Base-by-base conservation (phyloP, 441 rosid species). In the Macaranga tanarius region DNA sequence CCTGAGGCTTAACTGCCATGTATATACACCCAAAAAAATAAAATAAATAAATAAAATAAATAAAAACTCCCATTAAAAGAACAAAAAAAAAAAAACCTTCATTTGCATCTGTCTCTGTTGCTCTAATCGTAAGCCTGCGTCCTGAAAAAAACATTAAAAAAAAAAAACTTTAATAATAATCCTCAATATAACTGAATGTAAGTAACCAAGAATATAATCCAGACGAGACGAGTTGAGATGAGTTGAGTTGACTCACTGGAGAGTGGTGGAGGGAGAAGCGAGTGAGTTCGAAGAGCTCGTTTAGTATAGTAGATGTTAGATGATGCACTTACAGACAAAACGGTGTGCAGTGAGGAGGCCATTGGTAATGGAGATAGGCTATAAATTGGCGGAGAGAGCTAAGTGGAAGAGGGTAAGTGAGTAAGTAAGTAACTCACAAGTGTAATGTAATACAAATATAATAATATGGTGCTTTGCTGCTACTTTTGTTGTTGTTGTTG, bases 21-120 rank as follows among this genome's bases (percentile, higher is more conserved):
- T n/a, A 19, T 65, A 40, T 12, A 31, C 57, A 19, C 11, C 52
- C 42, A 55, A 76, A 62, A 16, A 5, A 42, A 58, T 42, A 15
- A 58, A 40, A 10, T 51, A 15, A 42, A 73, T 62, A 54, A 15
- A 31, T 26, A 50, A 28, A 15, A 12, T 50, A 28, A 28, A 38
- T 1, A 22, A 3, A 31, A 28, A 71, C 38, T 34, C 38, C 38
- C 38, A 34, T 7, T 34, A 4, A 45, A 16, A 34, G 16, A 20
- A 62, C 60, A 26, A n/a, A 70, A 42, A 15, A 0, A 2, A 9
- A 45, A 40, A 77, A 79, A 89, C 99, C 94, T 87, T 91, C 89
- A 69, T 95, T 81, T 0, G 95, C 80, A 71, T 91, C 94, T 7
- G 97, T 87, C 72, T 95, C 99, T 57, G 92, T 84, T 40, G 97